Conservation (phyloP, 768 basidiomycete genomes). For the Guyanaporus albipodus region DNA sequence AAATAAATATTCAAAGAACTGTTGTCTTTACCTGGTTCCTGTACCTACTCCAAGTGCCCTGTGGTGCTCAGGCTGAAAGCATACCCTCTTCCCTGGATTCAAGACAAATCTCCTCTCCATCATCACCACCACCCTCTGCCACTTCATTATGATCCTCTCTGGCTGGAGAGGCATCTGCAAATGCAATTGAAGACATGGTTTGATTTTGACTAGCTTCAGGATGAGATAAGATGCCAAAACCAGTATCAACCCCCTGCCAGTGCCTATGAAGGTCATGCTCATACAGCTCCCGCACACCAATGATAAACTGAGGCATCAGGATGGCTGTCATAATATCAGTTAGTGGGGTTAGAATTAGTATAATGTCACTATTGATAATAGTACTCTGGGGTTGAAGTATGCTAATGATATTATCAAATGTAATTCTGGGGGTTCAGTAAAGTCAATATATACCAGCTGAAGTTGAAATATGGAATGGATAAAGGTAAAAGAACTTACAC, state of each 20-base stretch:
- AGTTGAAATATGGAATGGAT: too few relatives aligned
- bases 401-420: background rate
- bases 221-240: background rate
- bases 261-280: background rate
- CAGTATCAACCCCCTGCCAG: background rate
- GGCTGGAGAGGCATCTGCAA: too few relatives aligned
- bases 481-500: too few relatives aligned
- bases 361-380: background rate
- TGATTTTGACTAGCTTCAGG: background rate
- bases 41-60: too few relatives aligned
- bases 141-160: background rate
- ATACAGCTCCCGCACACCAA: background rate
- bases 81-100: too few relatives aligned
- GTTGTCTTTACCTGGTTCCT: too few relatives aligned
- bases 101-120: background rate
- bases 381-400: background rate
- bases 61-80: too few relatives aligned
- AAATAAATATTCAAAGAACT: too few relatives aligned
- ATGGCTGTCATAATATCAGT: background rate
- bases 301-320: background rate
- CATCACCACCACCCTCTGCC: background rate
- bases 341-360: background rate
- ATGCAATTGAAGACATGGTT: background rate
- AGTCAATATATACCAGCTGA: too few relatives aligned
- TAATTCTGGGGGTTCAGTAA: background rate